Percentiles rank a stretch among this genome's conserved stretches.
Evolutionary conservation across 169 alveolate genomes (phyloP).

Genomic region (Haemoproteus tartakovskyi): DNA sequence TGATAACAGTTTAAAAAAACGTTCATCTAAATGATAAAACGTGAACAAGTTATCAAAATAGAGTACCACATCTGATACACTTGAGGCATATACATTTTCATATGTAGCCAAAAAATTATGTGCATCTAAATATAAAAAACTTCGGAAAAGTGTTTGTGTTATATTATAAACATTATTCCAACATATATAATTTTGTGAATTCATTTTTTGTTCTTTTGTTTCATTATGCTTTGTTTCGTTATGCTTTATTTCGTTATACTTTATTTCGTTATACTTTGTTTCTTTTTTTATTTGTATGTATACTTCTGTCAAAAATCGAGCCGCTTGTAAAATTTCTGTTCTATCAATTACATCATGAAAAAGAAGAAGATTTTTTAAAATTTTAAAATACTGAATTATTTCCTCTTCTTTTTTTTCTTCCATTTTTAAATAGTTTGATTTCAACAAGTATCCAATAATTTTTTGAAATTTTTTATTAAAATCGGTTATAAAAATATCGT

Average conservation of each 20-base stretch:
- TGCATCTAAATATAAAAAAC: constrained; percentile 32
- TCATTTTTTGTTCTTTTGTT: no score
- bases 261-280: neutral
- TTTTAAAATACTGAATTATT: constrained; percentile 20
- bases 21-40: constrained; percentile 10
- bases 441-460: constrained; percentile 10
- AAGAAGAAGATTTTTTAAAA: constrained; percentile 26
- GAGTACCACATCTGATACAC: constrained; percentile 28
- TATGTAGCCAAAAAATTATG: constrained; percentile 25
- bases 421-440: constrained; percentile 8
- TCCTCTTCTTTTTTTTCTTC: constrained; percentile 13
- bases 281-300: constrained; percentile 8
- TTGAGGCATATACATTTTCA: constrained; percentile 38
- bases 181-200: no score
- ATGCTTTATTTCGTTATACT: no score
- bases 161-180: no score
- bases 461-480: constrained; percentile 16
- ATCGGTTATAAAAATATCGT: constrained; percentile 11
- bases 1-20: constrained; percentile 14
- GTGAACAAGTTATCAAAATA: constrained; percentile 7
- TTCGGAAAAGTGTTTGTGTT: no score
- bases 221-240: no score
- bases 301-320: constrained; percentile 7
- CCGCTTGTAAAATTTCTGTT: constrained; percentile 7
- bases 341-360: constrained; percentile 8